phyloP scores from a whole-genome alignment of 768 basidiomycete species.

The Auriscalpium microsporum region DNA sequence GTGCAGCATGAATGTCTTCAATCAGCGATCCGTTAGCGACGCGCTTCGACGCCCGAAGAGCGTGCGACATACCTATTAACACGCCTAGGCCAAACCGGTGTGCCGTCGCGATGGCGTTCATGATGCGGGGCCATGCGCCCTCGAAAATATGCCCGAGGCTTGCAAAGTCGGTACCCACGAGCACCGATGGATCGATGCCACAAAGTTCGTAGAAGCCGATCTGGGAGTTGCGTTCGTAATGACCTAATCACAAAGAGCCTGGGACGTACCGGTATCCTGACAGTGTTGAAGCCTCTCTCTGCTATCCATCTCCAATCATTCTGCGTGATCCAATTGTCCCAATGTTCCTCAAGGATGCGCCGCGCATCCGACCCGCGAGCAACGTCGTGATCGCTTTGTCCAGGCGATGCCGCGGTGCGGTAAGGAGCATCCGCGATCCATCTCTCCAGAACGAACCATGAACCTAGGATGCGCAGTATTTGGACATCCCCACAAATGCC shows the following conservation, averaged over 20 bases:
- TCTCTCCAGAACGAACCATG: slow-evolving; percentile 72
- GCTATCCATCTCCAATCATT: slow-evolving; percentile 50
- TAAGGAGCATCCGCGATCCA: slow-evolving; percentile 67
- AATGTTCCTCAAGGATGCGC: slow-evolving; percentile 35
- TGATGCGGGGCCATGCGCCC: slow-evolving; percentile 63
- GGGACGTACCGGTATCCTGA: slow-evolving; percentile 48
- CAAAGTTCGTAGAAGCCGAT: slow-evolving; percentile 71
- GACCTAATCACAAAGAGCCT: not conserved
- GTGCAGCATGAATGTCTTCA: slow-evolving; percentile 64
- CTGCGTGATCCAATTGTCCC: slow-evolving; percentile 47
- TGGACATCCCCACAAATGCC: not conserved
- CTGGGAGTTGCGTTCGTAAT: slow-evolving; percentile 25
- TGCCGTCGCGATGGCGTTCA: slow-evolving; percentile 51
- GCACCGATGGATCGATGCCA: slow-evolving; percentile 45
- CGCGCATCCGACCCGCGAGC: slow-evolving; percentile 44
- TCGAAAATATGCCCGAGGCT: slow-evolving; percentile 38
- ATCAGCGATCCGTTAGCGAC: slow-evolving; percentile 5
- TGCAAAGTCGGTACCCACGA: slow-evolving; percentile 60
- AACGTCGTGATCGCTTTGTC: slow-evolving; percentile 63
- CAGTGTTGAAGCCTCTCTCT: slow-evolving; percentile 46
- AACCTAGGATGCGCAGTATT: slow-evolving; percentile 33
- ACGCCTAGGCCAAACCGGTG: slow-evolving; percentile 57
- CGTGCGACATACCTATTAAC: slow-evolving; percentile 44
- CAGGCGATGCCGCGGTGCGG: slow-evolving; percentile 39
- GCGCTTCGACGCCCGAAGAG: not conserved